These are phyloP conservation scores for Sclerotinia subarctica DNA, from an alignment of 2,329 filamentous ascomycete species.

Conservation along the genomic window DNA sequence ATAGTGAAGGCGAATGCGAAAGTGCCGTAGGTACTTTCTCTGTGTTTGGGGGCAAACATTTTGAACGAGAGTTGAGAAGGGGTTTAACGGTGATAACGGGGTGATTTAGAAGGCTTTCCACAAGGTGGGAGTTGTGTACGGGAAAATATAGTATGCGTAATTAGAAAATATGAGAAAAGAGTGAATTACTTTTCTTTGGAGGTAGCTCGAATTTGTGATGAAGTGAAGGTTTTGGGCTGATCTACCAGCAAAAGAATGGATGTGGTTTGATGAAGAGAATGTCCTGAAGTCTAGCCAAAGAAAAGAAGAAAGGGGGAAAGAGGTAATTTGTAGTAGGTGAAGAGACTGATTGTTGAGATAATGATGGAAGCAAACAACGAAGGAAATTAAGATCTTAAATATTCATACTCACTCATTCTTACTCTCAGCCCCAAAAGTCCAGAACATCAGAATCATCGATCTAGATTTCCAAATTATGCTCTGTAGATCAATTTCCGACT, in stretches of 20 bases:
- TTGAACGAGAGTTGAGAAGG: slow-evolving; percentile 5
- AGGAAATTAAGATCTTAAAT: slow-evolving; percentile 34
- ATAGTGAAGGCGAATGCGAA: slow-evolving; percentile 76
- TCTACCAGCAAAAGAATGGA: slow-evolving; percentile 34
- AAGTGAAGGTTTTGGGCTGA: slow-evolving; percentile 29
- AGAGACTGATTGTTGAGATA: slow-evolving; percentile 32
- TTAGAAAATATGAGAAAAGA: background rate
- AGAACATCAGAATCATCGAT: slow-evolving; percentile 18
- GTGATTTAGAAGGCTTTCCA: background rate
- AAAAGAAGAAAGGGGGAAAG: slow-evolving; percentile 26
- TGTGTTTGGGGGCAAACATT: slow-evolving; percentile 26
- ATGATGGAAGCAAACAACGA: slow-evolving; percentile 30
- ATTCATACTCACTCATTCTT: slow-evolving; percentile 26
- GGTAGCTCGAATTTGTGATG: background rate
- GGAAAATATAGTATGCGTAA: background rate
- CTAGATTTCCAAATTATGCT: slow-evolving; percentile 18
- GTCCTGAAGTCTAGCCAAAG: slow-evolving; percentile 27
- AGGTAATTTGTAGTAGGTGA: slow-evolving; percentile 32
- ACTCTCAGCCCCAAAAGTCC: slow-evolving; percentile 18
- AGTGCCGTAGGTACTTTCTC: slow-evolving; percentile 49
- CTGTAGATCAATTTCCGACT: slow-evolving; percentile 26
- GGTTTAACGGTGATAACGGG: background rate
- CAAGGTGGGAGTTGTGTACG: background rate
- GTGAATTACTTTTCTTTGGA: background rate
- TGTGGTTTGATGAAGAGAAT: slow-evolving; percentile 34